A percentile compares a stretch with the other conserved stretches of the same genome.
phyloP scores from a whole-genome alignment of 176 grass and related monocot species.

The Zea luxurians region DNA sequence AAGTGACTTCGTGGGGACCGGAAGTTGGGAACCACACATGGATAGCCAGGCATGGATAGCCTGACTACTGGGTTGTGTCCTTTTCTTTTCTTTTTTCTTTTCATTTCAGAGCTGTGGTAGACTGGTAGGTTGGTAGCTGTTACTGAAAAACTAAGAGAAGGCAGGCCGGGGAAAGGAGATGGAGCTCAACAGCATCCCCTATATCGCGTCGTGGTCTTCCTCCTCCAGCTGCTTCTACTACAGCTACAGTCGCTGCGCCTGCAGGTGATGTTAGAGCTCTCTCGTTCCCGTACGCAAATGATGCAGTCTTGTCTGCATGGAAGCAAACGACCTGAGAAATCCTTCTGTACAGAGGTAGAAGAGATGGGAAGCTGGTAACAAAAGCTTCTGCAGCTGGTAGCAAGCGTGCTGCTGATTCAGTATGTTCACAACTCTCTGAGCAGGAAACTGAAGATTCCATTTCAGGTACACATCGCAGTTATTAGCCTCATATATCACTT shows the following conservation, averaged over 20 bases:
- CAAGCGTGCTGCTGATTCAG: slow-evolving; percentile 29
- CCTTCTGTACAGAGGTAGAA: slow-evolving; percentile 35
- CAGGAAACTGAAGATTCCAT: slow-evolving; percentile 14
- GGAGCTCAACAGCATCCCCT: slow-evolving; percentile 36
- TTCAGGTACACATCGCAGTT: slow-evolving; percentile 7
- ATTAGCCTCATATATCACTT: neutral
- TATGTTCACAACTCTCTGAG: slow-evolving; percentile 32
- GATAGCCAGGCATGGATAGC: slow-evolving; percentile 37
- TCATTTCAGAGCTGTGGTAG: slow-evolving; percentile 18
- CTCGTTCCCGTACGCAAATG: slow-evolving; percentile 6
- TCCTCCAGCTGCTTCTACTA: slow-evolving; percentile 40
- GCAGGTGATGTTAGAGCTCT: slow-evolving; percentile 35
- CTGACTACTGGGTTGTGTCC: slow-evolving; percentile 28
- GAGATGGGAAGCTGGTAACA: slow-evolving; percentile 19
- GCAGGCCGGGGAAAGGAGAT: slow-evolving; percentile 25
- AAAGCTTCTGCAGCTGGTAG: slow-evolving; percentile 29
- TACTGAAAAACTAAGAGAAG: slow-evolving; percentile 20
- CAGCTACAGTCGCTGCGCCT: slow-evolving; percentile 19
- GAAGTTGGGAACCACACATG: slow-evolving; percentile 46
- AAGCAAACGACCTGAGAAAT: slow-evolving; percentile 21
- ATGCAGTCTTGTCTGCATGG: slow-evolving; percentile 13
- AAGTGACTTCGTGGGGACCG: slow-evolving; percentile 42
- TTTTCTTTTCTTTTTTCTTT: slow-evolving; percentile 29
- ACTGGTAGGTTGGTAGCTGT: slow-evolving; percentile 12
- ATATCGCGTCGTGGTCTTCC: slow-evolving; percentile 35